Evolutionary conservation across 306 rosid species (phyloP), one percentile per base, ranked within the genome.

Genomic region (Fragaria vesca): DNA sequence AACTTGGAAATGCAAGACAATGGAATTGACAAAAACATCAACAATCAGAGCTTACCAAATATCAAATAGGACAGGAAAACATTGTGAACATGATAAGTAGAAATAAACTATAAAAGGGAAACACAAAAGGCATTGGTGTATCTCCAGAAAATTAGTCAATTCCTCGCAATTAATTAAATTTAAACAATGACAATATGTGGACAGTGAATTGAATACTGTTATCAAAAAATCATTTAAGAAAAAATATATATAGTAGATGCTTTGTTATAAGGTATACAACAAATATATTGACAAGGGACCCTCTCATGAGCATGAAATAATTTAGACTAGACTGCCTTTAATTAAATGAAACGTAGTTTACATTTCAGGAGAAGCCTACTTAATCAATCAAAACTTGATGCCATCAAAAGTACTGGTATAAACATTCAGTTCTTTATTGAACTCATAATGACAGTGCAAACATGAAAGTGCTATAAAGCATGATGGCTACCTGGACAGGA

Each of bases 401-500:
- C 51, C 18, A 11, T 12, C 32, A 42, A 66, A 65, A 18, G 36
- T 38, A 40, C 8, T 8, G 28, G 43, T n/a, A n/a, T 20, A 48
- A 30, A 48, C 15, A 50, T 26, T 38, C 60, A 47, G 4, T 30
- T 71, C 16, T 48, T 71, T 16, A 71, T 71, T 28, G 45, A 48
- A 34, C 45, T 30, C 43, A 71, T 34, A 40, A 18, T 51, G 30
- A 52, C 30, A 72, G 30, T 52, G 65, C 76, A 57, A 52, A 34
- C 32, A 15, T 5, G 11, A 17, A 38, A 21, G 28, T 36, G n/a
- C 42, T 54, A 38, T 17, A 55, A 52, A 52, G 30, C 52, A 66
- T 55, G 45, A 79, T 78, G 65, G 48, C 69, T 81, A 95, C 98
- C 98, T 92, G 87, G 54, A 90, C 98, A 73, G 98, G 98, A 79